Percentiles rank a stretch among this genome's conserved stretches.
Conservation (phyloP, 2,329 filamentous ascomycete species). For the Claviceps digitariae region DNA sequence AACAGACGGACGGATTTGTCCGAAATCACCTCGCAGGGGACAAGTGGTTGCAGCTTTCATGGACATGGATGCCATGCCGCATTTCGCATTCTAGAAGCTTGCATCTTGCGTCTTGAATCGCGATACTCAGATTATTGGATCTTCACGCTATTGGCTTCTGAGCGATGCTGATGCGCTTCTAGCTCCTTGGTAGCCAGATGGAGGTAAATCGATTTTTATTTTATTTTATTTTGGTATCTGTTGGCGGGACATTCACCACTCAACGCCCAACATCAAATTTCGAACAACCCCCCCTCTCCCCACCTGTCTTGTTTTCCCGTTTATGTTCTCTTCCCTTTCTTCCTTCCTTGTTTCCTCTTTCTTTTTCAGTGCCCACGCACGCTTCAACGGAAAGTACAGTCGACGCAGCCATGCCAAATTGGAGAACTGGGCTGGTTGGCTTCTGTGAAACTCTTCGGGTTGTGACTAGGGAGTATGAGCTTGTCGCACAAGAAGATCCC, state of each 20-base stretch:
- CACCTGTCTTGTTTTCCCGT: neutral
- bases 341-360: neutral
- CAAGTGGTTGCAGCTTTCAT: neutral
- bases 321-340: neutral
- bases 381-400: neutral
- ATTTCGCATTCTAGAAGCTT: neutral
- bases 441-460: neutral
- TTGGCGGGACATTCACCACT: neutral
- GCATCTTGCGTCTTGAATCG: neutral
- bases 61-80: neutral
- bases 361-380: neutral
- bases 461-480: neutral
- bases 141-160: neutral
- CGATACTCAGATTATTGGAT: neutral
- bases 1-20: neutral
- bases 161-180: neutral
- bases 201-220: neutral
- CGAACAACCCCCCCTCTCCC: too few species aligned
- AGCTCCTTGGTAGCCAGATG: neutral
- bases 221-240: neutral
- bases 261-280: neutral
- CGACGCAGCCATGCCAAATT: neutral
- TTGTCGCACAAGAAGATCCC: neutral
- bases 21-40: neutral
- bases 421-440: neutral